Evolutionary conservation across 768 basidiomycete species (phyloP).

Genomic region (Hydnomerulius pinastri): DNA sequence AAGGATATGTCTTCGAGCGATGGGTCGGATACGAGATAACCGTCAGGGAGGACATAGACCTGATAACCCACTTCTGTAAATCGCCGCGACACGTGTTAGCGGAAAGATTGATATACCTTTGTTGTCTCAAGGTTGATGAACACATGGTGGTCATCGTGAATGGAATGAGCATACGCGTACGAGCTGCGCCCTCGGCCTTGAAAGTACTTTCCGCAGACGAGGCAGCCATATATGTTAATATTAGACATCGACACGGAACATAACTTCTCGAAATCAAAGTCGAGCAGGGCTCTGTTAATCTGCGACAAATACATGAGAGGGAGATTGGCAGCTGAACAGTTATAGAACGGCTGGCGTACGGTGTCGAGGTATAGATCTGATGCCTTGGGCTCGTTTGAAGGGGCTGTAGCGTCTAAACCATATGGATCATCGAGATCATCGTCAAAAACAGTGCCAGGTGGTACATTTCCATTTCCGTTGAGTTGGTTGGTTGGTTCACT

Average conservation of each 20-base stretch:
- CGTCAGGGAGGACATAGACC: constrained; percentile 98
- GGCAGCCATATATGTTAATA: constrained; percentile 96
- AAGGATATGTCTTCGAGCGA: constrained; percentile 94
- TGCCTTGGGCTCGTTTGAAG: constrained; percentile 39
- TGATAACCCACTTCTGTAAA: constrained; percentile 35
- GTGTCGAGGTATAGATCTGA: constrained; percentile 96
- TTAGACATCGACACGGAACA: constrained; percentile 96
- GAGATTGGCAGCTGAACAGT: constrained; percentile 9
- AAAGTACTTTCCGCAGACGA: constrained; percentile 98
- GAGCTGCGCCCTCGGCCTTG: constrained; percentile 94
- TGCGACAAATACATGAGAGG: constrained; percentile 38
- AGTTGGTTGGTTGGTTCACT: constrained; percentile 17
- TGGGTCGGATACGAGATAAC: constrained; percentile 94
- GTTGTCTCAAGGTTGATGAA: constrained; percentile 95
- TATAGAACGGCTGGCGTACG: constrained; percentile 54
- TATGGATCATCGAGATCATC: constrained; percentile 30
- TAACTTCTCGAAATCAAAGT: constrained; percentile 99
- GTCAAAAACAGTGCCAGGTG: constrained; percentile 16
- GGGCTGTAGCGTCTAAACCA: constrained; percentile 25
- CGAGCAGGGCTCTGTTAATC: constrained; percentile 89
- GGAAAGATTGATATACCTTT: constrained; percentile 57
- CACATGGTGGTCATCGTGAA: constrained; percentile 97
- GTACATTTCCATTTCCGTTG: constrained; percentile 38
- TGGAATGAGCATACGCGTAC: constrained; percentile 95
- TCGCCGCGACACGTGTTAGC: constrained; percentile 17